These are phyloP conservation scores for Suhomyces chickasaworum DNA, from an alignment of 1,139 yeast genomes.

Conservation along the genomic window DNA sequence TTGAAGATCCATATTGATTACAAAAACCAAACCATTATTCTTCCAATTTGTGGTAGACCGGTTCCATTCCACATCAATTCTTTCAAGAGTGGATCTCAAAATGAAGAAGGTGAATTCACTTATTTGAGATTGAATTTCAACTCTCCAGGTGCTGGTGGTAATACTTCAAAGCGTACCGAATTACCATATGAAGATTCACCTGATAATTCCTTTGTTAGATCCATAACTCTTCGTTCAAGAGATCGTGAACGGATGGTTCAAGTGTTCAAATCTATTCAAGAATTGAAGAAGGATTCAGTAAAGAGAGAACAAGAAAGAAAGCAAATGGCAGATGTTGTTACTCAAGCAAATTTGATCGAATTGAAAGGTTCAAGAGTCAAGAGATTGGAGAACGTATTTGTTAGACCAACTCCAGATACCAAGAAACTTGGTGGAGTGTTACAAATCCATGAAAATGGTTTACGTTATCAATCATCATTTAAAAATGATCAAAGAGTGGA, in stretches of 20 bases:
- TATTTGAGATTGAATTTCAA: conserved; percentile 88
- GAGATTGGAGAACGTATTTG: conserved; percentile 83
- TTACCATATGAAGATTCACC: conserved; percentile 90
- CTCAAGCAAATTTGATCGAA: conserved; percentile 86
- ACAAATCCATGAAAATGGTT: conserved; percentile 94
- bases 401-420: conserved; percentile 95
- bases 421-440: conserved; percentile 91
- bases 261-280: conserved; percentile 86
- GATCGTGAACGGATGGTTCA: conserved; percentile 93
- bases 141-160: conserved; percentile 87
- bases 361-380: conserved; percentile 77
- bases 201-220: conserved; percentile 82
- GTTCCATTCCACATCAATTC: conserved; percentile 97
- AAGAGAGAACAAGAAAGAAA: conserved; percentile 90
- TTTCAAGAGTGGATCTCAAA: conserved; percentile 91
- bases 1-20: conserved; percentile 84
- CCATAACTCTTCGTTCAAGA: conserved; percentile 84
- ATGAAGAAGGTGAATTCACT: conserved; percentile 95
- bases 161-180: conserved; percentile 68
- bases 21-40: conserved; percentile 82
- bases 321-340: conserved; percentile 92
- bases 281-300: conserved; percentile 87
- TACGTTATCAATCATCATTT: conserved; percentile 83
- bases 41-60: conserved; percentile 94
- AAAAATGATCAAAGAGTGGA: conserved; percentile 87